phyloP scores from a whole-genome alignment of 2,329 filamentous ascomycete species.

The Ophiosphaerella narmari region DNA sequence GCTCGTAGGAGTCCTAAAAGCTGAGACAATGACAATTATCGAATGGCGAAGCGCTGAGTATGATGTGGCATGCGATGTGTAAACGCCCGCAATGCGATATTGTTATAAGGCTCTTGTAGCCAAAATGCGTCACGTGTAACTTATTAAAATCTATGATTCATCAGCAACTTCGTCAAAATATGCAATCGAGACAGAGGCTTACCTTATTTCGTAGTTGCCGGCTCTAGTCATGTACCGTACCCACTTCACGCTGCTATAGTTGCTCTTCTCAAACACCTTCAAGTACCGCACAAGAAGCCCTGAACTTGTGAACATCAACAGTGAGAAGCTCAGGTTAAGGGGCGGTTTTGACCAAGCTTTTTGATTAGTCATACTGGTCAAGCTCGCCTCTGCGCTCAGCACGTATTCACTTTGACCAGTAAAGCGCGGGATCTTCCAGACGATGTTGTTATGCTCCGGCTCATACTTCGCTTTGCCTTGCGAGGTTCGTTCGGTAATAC shows the following conservation, averaged over 20 bases:
- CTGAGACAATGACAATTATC: background rate
- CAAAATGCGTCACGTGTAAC: background rate
- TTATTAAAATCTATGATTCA: background rate
- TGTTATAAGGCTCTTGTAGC: background rate
- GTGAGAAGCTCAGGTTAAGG: slow-evolving; percentile 85
- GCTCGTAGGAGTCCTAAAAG: too few species aligned
- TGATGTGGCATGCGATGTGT: too few species aligned
- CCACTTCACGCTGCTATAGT: slow-evolving; percentile 99
- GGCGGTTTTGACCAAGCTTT: slow-evolving; percentile 96
- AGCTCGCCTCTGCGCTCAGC: slow-evolving; percentile 85
- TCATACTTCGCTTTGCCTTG: slow-evolving; percentile 99
- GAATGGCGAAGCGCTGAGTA: background rate
- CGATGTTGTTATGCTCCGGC: slow-evolving; percentile 94
- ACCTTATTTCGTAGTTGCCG: slow-evolving; percentile 97
- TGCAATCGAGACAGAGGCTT: slow-evolving; percentile 6
- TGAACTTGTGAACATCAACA: slow-evolving; percentile 98
- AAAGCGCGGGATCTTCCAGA: slow-evolving; percentile 99
- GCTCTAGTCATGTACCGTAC: slow-evolving; percentile 98
- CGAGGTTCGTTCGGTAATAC: slow-evolving; percentile 87
- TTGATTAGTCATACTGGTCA: slow-evolving; percentile 97
- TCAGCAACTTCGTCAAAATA: background rate
- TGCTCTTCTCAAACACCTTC: slow-evolving; percentile 99
- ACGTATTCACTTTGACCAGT: slow-evolving; percentile 98
- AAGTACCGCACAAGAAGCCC: slow-evolving; percentile 90
- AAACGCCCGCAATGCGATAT: too few species aligned